phyloP scores from a whole-genome alignment of 768 basidiomycete species.

The Crassisporium funariophilum region DNA sequence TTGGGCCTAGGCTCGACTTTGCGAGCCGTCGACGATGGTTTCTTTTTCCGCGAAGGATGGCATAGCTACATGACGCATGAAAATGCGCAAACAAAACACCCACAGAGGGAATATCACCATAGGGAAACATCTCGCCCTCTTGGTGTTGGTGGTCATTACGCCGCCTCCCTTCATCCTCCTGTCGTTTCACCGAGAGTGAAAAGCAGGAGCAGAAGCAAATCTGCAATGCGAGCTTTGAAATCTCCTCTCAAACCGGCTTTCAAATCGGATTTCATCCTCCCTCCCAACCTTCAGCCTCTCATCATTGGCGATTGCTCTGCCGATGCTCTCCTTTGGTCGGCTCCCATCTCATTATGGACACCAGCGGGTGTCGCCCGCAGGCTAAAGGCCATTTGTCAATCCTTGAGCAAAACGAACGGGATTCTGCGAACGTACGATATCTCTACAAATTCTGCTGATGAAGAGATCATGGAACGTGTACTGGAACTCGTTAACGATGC shows the following conservation, averaged over 20 bases:
- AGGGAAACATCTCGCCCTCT: slow-evolving; percentile 9
- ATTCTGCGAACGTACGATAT: slow-evolving; percentile 77
- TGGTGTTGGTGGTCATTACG: not conserved
- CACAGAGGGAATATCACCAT: slow-evolving; percentile 23
- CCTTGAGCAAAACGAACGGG: slow-evolving; percentile 58
- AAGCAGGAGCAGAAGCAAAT: slow-evolving; percentile 27
- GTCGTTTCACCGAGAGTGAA: slow-evolving; percentile 26
- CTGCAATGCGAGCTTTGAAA: slow-evolving; percentile 12
- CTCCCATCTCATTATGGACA: slow-evolving; percentile 64
- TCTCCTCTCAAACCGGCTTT: slow-evolving; percentile 11
- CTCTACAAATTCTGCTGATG: slow-evolving; percentile 55
- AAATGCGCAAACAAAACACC: slow-evolving; percentile 1
- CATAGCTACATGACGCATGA: slow-evolving; percentile 32
- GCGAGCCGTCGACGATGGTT: slow-evolving; percentile 67
- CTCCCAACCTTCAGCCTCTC: slow-evolving; percentile 57
- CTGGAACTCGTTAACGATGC: slow-evolving; percentile 78
- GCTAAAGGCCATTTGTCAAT: slow-evolving; percentile 75
- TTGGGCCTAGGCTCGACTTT: slow-evolving; percentile 50
- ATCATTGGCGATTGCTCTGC: slow-evolving; percentile 74
- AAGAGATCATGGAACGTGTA: slow-evolving; percentile 67
- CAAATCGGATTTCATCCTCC: slow-evolving; percentile 13
- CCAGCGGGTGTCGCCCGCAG: slow-evolving; percentile 62
- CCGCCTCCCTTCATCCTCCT: slow-evolving; percentile 4
- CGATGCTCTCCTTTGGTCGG: slow-evolving; percentile 67
- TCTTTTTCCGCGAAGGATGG: slow-evolving; percentile 68